These are phyloP conservation scores for Magnolia changhungtana DNA, from an alignment of 164 flowering plant genomes.

Conservation along the genomic window DNA sequence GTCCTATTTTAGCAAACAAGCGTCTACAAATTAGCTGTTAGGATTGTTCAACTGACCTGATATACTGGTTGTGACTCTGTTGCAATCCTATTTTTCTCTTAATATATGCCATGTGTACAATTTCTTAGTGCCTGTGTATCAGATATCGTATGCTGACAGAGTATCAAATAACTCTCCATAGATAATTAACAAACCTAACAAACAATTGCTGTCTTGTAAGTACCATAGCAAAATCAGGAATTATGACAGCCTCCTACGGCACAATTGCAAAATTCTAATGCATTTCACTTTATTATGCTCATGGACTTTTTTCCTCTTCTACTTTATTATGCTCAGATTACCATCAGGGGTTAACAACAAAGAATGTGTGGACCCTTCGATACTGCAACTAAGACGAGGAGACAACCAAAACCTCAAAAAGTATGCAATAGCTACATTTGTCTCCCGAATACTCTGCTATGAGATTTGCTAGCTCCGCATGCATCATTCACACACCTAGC, in stretches of 20 bases:
- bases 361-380: slow-evolving; percentile 34
- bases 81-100: no score
- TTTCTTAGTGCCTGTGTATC: not conserved
- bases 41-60: no score
- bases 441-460: not conserved
- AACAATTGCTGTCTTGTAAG: no score
- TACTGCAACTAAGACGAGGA: slow-evolving; percentile 45
- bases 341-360: slow-evolving; percentile 7
- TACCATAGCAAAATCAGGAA: no score
- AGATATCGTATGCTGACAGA: not conserved
- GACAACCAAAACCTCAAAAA: slow-evolving; percentile 51
- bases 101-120: not conserved
- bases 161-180: not conserved
- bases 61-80: no score
- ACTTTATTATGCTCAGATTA: slow-evolving; percentile 24
- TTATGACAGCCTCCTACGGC: no score
- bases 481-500: no score
- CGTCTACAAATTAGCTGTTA: no score
- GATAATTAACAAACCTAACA: no score
- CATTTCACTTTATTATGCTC: not conserved
- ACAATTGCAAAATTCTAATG: no score
- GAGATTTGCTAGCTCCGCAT: no score
- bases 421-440: slow-evolving; percentile 28
- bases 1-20: no score
- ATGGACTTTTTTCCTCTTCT: not conserved